These are phyloP conservation scores for Penicillium dipodomyicola DNA, from an alignment of 495 filamentous ascomycete species.

Conservation along the genomic window DNA sequence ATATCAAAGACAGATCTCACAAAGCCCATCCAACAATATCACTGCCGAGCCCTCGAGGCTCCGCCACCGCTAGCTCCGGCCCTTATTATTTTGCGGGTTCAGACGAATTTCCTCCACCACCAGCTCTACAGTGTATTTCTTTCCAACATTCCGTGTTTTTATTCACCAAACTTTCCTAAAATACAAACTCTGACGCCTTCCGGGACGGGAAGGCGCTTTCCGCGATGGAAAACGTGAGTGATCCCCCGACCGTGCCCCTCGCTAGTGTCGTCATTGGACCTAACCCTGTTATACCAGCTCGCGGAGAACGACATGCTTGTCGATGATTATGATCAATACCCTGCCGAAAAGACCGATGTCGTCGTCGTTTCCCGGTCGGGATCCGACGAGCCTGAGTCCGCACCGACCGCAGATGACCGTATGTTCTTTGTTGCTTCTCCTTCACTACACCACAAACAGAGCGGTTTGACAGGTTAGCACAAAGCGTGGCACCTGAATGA, in stretches of 20 bases:
- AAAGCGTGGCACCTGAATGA: neutral
- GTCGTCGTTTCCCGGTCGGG: constrained; percentile 77
- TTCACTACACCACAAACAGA: constrained; percentile 1
- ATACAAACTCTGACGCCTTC: constrained; percentile 26
- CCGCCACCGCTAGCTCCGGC: constrained; percentile 36
- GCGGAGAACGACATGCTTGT: constrained; percentile 63
- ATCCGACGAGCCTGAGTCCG: constrained; percentile 50
- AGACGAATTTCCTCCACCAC: constrained; percentile 32
- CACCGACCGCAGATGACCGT: constrained; percentile 71
- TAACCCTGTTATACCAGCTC: constrained; percentile 35
- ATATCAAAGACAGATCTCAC: neutral
- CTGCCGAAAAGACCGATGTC: constrained; percentile 78
- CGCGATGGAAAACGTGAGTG: constrained; percentile 51
- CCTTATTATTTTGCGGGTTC: constrained; percentile 25
- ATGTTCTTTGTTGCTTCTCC: constrained; percentile 33
- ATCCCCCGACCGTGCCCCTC: constrained; percentile 26
- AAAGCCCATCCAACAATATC: neutral
- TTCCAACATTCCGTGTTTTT: constrained; percentile 15
- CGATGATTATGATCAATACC: constrained; percentile 67
- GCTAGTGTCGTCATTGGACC: constrained; percentile 28
- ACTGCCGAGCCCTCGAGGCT: constrained; percentile 28
- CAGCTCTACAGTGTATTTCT: constrained; percentile 9
- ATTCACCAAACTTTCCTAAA: constrained; percentile 5
- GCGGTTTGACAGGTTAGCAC: neutral
- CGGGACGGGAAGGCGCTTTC: constrained; percentile 32